A percentile compares a stretch with the other conserved stretches of the same genome.
These are phyloP conservation scores for Acacia acuminata DNA, from an alignment of 306 rosid species.

Conservation along the genomic window DNA sequence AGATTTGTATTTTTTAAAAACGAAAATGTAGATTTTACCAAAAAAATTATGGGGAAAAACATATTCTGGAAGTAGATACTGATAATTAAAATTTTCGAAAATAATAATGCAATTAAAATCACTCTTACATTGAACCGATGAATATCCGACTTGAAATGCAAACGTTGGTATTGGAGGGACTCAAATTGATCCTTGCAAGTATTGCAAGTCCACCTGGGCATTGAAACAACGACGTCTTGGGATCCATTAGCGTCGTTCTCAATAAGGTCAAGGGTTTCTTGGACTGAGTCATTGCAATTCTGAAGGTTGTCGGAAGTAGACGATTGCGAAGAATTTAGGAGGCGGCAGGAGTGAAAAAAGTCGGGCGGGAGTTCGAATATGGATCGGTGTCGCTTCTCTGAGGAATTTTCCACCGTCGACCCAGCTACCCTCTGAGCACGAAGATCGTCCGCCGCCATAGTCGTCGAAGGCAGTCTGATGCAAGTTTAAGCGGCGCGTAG, in stretches of 20 bases:
- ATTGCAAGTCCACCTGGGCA: conserved; percentile 74
- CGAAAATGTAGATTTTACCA: neutral
- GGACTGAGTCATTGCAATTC: conserved; percentile 3
- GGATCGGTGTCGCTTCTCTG: conserved; percentile 67
- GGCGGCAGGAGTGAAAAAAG: conserved; percentile 64
- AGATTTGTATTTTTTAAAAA: neutral
- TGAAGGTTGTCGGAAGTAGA: conserved; percentile 37
- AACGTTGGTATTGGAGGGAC: conserved; percentile 90
- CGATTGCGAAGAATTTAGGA: conserved; percentile 62
- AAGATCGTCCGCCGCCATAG: conserved; percentile 51
- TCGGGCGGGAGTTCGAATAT: conserved; percentile 58
- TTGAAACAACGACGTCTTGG: conserved; percentile 42
- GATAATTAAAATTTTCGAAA: neutral
- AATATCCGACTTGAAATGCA: conserved; percentile 89
- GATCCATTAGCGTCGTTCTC: conserved; percentile 33
- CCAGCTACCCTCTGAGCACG: neutral
- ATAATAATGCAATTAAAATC: neutral
- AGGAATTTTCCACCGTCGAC: conserved; percentile 22
- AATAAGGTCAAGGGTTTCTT: conserved; percentile 39
- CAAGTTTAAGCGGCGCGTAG: neutral
- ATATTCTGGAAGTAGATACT: neutral
- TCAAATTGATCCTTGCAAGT: conserved; percentile 86
- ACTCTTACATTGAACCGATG: conserved; percentile 88
- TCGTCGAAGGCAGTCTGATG: neutral
- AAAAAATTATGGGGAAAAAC: neutral